These are phyloP conservation scores for Peterozyma toletana DNA, from an alignment of 805 yeast genomes.

Conservation along the genomic window DNA sequence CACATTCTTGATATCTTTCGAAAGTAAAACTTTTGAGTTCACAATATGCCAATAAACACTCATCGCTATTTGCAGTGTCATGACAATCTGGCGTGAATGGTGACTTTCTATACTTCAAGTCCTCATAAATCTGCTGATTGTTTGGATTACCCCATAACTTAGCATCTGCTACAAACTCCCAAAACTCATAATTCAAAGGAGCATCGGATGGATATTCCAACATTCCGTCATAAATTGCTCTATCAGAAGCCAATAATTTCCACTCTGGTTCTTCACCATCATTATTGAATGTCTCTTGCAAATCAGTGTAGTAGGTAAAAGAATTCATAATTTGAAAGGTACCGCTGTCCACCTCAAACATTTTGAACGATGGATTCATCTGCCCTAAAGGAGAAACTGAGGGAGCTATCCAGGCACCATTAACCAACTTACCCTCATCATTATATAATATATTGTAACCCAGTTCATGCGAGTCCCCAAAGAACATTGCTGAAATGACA, in stretches of 20 bases:
- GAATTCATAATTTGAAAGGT: constrained; percentile 33
- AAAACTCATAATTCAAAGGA: constrained; percentile 35
- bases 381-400: constrained; percentile 30
- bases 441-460: constrained; percentile 30
- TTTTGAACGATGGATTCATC: constrained; percentile 35
- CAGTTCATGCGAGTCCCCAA: constrained; percentile 34
- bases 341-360: constrained; percentile 33
- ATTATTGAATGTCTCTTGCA: constrained; percentile 29
- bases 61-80: background rate
- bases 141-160: constrained; percentile 18
- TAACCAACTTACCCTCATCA: constrained; percentile 14
- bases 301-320: constrained; percentile 29
- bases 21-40: constrained; percentile 5
- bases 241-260: constrained; percentile 31
- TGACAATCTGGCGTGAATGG: constrained; percentile 26
- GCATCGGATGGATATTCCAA: constrained; percentile 26
- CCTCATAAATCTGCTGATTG: constrained; percentile 28
- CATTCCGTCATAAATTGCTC: constrained; percentile 29
- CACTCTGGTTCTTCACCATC: constrained; percentile 34
- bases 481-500: constrained; percentile 36
- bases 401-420: constrained; percentile 37
- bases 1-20: constrained; percentile 5
- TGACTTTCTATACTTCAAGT: constrained; percentile 25
- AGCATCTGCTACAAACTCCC: constrained; percentile 23
- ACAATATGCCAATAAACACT: constrained; percentile 5